Conservation (phyloP, 1,284 basidiomycete species). For the Ceratobasidium sp. region DNA sequence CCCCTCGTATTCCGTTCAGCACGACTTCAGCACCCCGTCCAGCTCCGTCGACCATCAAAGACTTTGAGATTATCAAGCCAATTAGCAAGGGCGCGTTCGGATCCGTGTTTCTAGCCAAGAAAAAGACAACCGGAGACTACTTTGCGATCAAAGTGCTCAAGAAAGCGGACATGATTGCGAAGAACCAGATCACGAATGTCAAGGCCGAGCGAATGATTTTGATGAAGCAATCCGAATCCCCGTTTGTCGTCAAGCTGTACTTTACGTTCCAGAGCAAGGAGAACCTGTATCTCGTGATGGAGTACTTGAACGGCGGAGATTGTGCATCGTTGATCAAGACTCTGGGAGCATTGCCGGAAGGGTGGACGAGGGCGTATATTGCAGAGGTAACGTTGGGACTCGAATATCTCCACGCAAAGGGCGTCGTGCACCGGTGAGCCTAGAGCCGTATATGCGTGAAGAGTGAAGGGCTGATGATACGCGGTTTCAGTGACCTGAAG, state of each 20-base stretch:
- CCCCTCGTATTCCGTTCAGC: conserved; percentile 77
- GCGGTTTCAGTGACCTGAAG: conserved; percentile 84
- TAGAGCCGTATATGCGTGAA: neutral
- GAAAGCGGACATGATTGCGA: conserved; percentile 99
- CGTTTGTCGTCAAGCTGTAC: conserved; percentile 98
- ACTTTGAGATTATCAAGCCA: conserved; percentile 99
- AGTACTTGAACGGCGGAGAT: conserved; percentile 96
- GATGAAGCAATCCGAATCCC: conserved; percentile 99
- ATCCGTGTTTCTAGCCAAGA: conserved; percentile 97
- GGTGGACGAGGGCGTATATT: conserved; percentile 96
- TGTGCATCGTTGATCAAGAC: conserved; percentile 96
- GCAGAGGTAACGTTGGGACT: conserved; percentile 95
- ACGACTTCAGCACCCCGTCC: conserved; percentile 75
- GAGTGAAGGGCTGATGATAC: conserved; percentile 10
- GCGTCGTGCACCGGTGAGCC: conserved; percentile 95
- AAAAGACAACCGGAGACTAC: conserved; percentile 97
- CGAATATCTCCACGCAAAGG: conserved; percentile 92
- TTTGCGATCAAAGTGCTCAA: conserved; percentile 99
- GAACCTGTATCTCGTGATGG: conserved; percentile 98
- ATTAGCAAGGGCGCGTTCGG: conserved; percentile 99
- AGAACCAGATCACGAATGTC: conserved; percentile 99
- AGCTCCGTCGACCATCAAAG: conserved; percentile 92
- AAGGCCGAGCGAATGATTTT: conserved; percentile 99
- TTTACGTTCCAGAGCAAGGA: conserved; percentile 99
- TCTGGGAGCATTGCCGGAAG: conserved; percentile 90